These are phyloP conservation scores for Cladosporium sp. DNA, from an alignment of 2,329 filamentous ascomycete species.

Conservation along the genomic window DNA sequence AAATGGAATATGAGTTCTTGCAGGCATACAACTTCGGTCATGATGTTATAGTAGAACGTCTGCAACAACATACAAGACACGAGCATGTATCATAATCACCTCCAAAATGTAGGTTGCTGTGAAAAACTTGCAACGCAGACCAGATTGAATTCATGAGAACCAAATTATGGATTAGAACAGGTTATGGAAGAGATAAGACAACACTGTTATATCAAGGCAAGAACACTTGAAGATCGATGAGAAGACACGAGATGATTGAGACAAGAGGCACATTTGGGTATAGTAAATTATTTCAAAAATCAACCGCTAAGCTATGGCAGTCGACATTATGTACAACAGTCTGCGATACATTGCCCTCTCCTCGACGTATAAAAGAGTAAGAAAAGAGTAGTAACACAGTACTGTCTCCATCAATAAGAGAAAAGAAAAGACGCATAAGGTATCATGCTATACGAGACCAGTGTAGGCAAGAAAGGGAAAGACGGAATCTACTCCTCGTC, in stretches of 20 bases:
- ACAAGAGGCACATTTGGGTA: slow-evolving; percentile 3
- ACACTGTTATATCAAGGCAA: no score
- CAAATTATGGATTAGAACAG: no score
- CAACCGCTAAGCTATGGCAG: slow-evolving; percentile 16
- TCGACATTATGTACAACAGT: slow-evolving; percentile 21
- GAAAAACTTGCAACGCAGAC: no score
- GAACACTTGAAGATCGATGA: no score
- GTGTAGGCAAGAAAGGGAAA: slow-evolving; percentile 11
- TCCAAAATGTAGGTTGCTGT: no score
- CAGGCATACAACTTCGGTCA: no score
- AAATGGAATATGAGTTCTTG: background rate
- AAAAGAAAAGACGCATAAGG: slow-evolving; percentile 22
- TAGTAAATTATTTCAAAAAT: slow-evolving; percentile 22
- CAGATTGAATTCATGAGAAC: no score
- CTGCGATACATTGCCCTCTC: slow-evolving; percentile 13
- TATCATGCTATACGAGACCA: slow-evolving; percentile 24
- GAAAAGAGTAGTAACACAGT: slow-evolving; percentile 22
- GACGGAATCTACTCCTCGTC: slow-evolving; percentile 48
- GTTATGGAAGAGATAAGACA: no score
- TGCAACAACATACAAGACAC: background rate
- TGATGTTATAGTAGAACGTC: background rate
- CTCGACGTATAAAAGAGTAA: slow-evolving; percentile 13
- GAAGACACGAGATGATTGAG: slow-evolving; percentile 32
- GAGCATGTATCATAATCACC: background rate
- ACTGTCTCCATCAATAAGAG: slow-evolving; percentile 21